Percentiles rank a stretch among this genome's conserved stretches.
Conservation (phyloP, 345 rosid species). For the Eucalyptus albens region DNA sequence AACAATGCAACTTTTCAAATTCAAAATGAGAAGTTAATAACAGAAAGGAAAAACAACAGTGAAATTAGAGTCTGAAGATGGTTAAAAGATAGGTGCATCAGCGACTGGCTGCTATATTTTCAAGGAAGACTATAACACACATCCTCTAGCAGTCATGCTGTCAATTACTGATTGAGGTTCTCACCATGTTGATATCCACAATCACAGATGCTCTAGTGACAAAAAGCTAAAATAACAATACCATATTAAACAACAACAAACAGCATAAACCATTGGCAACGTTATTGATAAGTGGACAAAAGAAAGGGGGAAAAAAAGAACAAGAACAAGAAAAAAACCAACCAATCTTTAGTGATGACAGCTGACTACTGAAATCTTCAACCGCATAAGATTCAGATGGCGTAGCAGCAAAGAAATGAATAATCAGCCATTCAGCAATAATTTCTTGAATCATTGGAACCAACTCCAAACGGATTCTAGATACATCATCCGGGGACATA, state of each 20-base stretch:
- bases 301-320: background rate
- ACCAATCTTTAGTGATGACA: slow-evolving; percentile 89
- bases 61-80: background rate
- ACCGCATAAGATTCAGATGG: slow-evolving; percentile 63
- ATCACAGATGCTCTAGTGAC: background rate
- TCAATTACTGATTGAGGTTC: background rate
- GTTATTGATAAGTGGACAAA: background rate
- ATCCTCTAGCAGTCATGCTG: background rate
- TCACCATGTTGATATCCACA: background rate
- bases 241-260: background rate
- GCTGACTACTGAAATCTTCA: slow-evolving; percentile 88
- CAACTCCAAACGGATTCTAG: slow-evolving; percentile 68
- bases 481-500: slow-evolving; percentile 55
- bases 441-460: slow-evolving; percentile 85
- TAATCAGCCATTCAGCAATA: slow-evolving; percentile 77
- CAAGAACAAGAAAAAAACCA: slow-evolving; percentile 11
- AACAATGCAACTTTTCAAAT: background rate
- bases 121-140: background rate
- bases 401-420: slow-evolving; percentile 54
- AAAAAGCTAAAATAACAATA: background rate
- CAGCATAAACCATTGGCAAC: background rate
- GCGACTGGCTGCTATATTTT: background rate
- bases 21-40: background rate
- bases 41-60: background rate
- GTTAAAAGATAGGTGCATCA: background rate